Evolutionary conservation across 1,139 yeast species (phyloP).

Genomic region (Candida smagusa): DNA sequence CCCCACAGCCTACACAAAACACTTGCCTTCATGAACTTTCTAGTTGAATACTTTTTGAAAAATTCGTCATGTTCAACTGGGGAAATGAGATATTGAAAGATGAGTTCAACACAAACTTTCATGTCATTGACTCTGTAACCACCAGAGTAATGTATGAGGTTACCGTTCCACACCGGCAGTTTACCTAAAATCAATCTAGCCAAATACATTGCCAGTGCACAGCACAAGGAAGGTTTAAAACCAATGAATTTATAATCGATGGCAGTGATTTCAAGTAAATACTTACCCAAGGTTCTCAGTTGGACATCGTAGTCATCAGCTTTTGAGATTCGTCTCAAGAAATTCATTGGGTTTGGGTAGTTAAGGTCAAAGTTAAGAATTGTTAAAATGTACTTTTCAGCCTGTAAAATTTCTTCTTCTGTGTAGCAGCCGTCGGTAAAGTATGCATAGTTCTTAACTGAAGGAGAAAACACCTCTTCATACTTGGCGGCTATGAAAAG

Average conservation of each 20-base stretch:
- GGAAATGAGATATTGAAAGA: constrained; percentile 72
- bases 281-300: constrained; percentile 88
- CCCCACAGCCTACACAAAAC: constrained; percentile 92
- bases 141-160: constrained; percentile 84
- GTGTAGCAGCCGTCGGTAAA: constrained; percentile 83
- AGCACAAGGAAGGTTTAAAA: constrained; percentile 74
- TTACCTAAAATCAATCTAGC: constrained; percentile 77
- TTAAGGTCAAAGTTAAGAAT: constrained; percentile 75
- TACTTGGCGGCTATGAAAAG: constrained; percentile 91
- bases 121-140: constrained; percentile 80
- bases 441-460: constrained; percentile 82
- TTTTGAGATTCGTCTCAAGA: constrained; percentile 84
- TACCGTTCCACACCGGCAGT: constrained; percentile 74
- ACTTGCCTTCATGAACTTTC: constrained; percentile 89
- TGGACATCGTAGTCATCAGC: constrained; percentile 95
- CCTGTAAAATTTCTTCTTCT: constrained; percentile 82
- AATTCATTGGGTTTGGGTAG: constrained; percentile 94
- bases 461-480: constrained; percentile 92
- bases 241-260: constrained; percentile 82
- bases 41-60: constrained; percentile 88
- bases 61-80: constrained; percentile 94
- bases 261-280: constrained; percentile 75
- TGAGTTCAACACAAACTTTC: constrained; percentile 66
- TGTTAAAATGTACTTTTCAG: constrained; percentile 79
- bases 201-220: constrained; percentile 90